Percentiles rank a stretch among this genome's conserved stretches.
Evolutionary conservation across 1,284 basidiomycete genomes (phyloP).

Genomic region (Leccinum pachyderme): DNA sequence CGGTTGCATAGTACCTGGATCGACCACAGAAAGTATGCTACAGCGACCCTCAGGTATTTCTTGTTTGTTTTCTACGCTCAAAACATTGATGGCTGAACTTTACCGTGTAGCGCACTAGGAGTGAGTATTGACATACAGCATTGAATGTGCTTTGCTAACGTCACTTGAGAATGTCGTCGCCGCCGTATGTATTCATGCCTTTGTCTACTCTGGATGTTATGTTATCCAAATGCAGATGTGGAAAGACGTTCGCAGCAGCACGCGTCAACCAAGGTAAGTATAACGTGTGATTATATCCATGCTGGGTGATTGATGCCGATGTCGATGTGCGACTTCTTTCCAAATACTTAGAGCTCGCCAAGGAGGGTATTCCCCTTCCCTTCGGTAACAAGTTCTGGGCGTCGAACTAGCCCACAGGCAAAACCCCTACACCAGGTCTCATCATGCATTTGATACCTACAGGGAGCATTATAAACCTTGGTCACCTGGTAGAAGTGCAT

Average conservation of each 20-base stretch:
- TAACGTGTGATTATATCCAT: background rate
- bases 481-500: background rate
- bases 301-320: background rate
- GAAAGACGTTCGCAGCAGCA: constrained; percentile 39
- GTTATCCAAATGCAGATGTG: constrained; percentile 22
- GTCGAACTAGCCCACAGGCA: constrained; percentile 37
- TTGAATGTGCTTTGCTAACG: constrained; percentile 4
- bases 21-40: constrained; percentile 44
- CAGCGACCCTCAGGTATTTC: constrained; percentile 51
- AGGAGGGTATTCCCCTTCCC: constrained; percentile 40
- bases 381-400: constrained; percentile 40
- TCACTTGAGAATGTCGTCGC: constrained; percentile 35
- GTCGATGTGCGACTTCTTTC: background rate
- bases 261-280: constrained; percentile 45
- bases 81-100: background rate
- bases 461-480: constrained; percentile 6
- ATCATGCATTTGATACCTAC: constrained; percentile 35
- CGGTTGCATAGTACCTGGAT: rapidly evolving
- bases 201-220: background rate
- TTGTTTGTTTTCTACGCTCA: background rate
- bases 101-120: constrained; percentile 24
- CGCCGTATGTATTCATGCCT: constrained; percentile 19
- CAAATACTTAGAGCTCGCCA: constrained; percentile 35
- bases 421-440: constrained; percentile 39
- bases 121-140: constrained; percentile 12